Base-by-base conservation (phyloP, 768 basidiomycete genomes). In the Suillus plorans region DNA sequence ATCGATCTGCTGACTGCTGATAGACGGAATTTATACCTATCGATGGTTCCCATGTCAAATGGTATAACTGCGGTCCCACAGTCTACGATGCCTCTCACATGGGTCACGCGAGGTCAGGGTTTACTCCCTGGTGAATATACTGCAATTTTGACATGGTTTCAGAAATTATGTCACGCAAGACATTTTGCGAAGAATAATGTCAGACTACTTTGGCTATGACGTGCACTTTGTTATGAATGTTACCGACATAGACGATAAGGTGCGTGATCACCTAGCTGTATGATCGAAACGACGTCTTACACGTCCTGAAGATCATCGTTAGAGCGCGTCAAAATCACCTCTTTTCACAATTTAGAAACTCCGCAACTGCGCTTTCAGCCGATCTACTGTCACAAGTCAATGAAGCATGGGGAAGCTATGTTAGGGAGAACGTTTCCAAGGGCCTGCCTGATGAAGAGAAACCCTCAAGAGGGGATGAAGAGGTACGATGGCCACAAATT, bases 191-290 rank as follows among this genome's bases (percentile, higher is more conserved):
- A 74, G 97, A 58, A 93, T 99, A 60, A 81, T 99, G 82, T 83
- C 89, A 1, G 95, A 99, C 79, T 99, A 97, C 79, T 99, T 99
- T 78, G 92, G 93, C 31, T 99, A 96, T 72, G 93, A 99, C 73
- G 91, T 99, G 63, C 94, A 98, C 75, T 97, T 99, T 73, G 97
- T 99, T 53, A 97, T 97, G 95, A 99, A 99, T 77, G 87, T 99
- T 70, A 99, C 97, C 5, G 97, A 99, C 77, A 97, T 99, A 66
- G 97, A 99, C 72, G 97, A 99, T 84, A 99, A 99, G 87, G 97
- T 92, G 65, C 61, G 80, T 65, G 20, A 22, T 47, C 25, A 5
- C 28, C 65, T n/a, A 58, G 57, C 60, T 16, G 45, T 28, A 50
- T 63, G 53, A 1, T 61, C 31, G 58, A 56, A 25, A 36, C 36